phyloP scores from a whole-genome alignment of 2,329 filamentous ascomycete genomes.

The Trichoderma pleuroti region DNA sequence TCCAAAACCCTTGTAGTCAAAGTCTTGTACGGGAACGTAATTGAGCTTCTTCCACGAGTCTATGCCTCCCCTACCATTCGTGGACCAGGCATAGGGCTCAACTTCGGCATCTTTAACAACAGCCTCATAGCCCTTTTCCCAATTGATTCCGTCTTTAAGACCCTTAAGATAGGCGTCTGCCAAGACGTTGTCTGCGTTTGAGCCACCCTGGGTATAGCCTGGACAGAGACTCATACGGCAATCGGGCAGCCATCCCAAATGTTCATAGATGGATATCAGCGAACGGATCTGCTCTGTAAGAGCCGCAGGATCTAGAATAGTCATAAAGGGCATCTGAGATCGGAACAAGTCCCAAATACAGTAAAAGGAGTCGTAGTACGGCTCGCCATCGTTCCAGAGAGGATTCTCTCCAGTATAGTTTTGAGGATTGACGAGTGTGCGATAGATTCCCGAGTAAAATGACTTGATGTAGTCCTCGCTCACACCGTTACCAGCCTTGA shows the following conservation, averaged over 20 bases:
- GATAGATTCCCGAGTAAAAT: slow-evolving; percentile 70
- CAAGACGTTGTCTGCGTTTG: slow-evolving; percentile 67
- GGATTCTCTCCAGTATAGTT: slow-evolving; percentile 73
- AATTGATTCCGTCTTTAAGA: slow-evolving; percentile 57
- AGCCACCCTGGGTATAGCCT: slow-evolving; percentile 71
- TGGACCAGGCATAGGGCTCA: slow-evolving; percentile 66
- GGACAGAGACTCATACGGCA: slow-evolving; percentile 74
- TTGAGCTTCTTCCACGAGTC: slow-evolving; percentile 67
- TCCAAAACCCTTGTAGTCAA: slow-evolving; percentile 63
- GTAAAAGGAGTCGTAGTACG: slow-evolving; percentile 74
- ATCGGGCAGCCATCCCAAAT: slow-evolving; percentile 70
- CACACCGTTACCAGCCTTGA: slow-evolving; percentile 49
- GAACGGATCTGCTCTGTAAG: slow-evolving; percentile 66
- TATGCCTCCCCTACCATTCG: slow-evolving; percentile 67
- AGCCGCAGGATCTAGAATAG: slow-evolving; percentile 60
- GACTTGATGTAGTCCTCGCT: slow-evolving; percentile 53
- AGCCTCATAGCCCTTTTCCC: slow-evolving; percentile 66
- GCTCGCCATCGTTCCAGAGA: slow-evolving; percentile 61
- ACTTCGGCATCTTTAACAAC: slow-evolving; percentile 69
- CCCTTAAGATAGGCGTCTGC: slow-evolving; percentile 67
- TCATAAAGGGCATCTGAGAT: slow-evolving; percentile 66
- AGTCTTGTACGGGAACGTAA: slow-evolving; percentile 69
- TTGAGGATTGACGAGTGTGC: slow-evolving; percentile 69
- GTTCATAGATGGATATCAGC: slow-evolving; percentile 66
- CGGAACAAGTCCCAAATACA: slow-evolving; percentile 73